phyloP scores from a whole-genome alignment of 192 early-diverging fungal genomes.

The Gaertneriomyces semiglobifer region DNA sequence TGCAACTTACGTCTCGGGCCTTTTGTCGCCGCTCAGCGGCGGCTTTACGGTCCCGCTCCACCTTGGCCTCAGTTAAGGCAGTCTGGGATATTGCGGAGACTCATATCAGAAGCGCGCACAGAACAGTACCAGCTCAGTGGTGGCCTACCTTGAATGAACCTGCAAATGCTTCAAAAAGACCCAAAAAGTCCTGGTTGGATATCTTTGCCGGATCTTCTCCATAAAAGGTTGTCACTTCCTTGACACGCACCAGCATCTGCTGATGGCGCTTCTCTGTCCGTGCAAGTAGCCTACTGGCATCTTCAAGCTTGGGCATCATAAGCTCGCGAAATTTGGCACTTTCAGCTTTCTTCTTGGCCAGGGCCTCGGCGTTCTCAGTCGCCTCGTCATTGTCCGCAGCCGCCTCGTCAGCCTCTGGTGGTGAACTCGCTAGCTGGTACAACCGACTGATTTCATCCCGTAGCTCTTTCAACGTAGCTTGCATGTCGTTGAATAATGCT shows the following conservation, averaged over 20 bases:
- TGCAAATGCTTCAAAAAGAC: slow-evolving; percentile 37
- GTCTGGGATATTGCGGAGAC: slow-evolving; percentile 13
- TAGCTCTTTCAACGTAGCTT: slow-evolving; percentile 5
- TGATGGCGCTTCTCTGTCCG: slow-evolving; percentile 3
- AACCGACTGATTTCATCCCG: not conserved
- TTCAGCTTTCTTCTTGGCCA: too few species aligned
- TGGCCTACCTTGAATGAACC: slow-evolving; percentile 31
- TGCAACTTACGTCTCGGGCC: slow-evolving; percentile 30
- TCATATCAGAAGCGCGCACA: not conserved
- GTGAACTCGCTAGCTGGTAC: too few species aligned
- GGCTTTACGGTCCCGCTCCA: slow-evolving; percentile 33
- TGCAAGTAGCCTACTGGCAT: too few species aligned
- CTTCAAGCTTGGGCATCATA: too few species aligned
- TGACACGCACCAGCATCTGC: slow-evolving; percentile 21
- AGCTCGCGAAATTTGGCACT: too few species aligned
- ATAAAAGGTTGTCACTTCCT: slow-evolving; percentile 20
- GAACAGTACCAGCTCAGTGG: not conserved
- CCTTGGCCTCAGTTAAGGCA: slow-evolving; percentile 23
- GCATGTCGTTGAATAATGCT: slow-evolving; percentile 12
- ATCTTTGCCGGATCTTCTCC: slow-evolving; percentile 39
- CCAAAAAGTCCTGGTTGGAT: slow-evolving; percentile 41
- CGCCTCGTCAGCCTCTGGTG: too few species aligned
- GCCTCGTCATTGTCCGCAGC: not conserved
- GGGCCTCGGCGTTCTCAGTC: not conserved
- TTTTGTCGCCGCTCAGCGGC: slow-evolving; percentile 33